A percentile compares a stretch with the other conserved stretches of the same genome.
phyloP scores from a whole-genome alignment of 2,329 filamentous ascomycete genomes.

The Neonectria coccinea region DNA sequence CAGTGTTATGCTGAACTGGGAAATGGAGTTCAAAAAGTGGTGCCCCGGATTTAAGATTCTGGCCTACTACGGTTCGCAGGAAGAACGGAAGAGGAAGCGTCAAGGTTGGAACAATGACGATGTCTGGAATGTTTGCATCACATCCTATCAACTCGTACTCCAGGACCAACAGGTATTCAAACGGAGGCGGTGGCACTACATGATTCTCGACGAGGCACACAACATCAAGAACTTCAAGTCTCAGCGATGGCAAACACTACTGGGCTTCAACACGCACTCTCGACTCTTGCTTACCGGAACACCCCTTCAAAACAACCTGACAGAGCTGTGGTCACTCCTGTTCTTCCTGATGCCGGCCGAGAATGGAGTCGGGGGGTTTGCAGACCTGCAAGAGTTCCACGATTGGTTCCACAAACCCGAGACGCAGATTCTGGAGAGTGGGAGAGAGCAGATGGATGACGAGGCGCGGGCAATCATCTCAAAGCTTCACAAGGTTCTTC shows the following conservation, averaged over 20 bases:
- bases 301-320: constrained; percentile 95
- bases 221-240: constrained; percentile 99
- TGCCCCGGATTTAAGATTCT: constrained; percentile 97
- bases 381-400: constrained; percentile 94
- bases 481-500: constrained; percentile 92
- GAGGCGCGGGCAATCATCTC: constrained; percentile 92
- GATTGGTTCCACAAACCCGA: constrained; percentile 96
- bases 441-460: constrained; percentile 92
- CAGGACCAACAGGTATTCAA: constrained; percentile 96
- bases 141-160: constrained; percentile 94
- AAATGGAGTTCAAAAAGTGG: constrained; percentile 99
- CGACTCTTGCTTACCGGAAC: constrained; percentile 92
- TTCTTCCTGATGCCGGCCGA: constrained; percentile 97
- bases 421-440: constrained; percentile 95
- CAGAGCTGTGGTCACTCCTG: constrained; percentile 94
- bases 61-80: constrained; percentile 94
- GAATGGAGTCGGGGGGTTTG: constrained; percentile 88
- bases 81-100: constrained; percentile 91
- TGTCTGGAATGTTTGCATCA: constrained; percentile 97
- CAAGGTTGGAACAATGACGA: constrained; percentile 94
- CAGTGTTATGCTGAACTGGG: constrained; percentile 99
- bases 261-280: constrained; percentile 92
- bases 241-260: constrained; percentile 93
- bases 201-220: constrained; percentile 97
- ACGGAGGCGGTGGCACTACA: constrained; percentile 93